phyloP scores from a whole-genome alignment of 108 stramenopile species.

The Cyclotella baltica region DNA sequence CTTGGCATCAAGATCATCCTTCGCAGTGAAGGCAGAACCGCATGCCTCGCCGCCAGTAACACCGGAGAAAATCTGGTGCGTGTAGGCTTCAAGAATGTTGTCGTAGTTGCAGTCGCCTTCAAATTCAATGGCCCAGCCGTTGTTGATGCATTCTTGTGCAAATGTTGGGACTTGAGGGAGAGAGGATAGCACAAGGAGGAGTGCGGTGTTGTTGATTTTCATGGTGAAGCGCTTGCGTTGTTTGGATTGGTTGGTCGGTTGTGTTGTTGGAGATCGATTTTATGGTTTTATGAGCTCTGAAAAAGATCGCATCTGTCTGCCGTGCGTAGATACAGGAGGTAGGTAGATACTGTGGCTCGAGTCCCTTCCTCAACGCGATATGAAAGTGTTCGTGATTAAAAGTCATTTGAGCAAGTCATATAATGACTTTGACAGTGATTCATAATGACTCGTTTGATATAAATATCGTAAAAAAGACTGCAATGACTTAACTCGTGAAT shows the following conservation, averaged over 20 bases:
- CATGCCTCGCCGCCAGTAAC: slow-evolving; percentile 6
- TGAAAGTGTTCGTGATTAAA: too few species aligned
- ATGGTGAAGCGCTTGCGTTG: neutral
- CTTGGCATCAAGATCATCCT: slow-evolving; percentile 16
- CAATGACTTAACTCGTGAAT: too few species aligned
- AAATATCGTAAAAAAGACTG: too few species aligned
- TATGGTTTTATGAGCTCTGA: neutral
- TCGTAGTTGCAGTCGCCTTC: slow-evolving; percentile 33
- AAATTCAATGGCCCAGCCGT: slow-evolving; percentile 14
- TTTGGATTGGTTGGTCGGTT: neutral
- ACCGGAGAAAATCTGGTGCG: slow-evolving; percentile 35
- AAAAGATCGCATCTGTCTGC: too few species aligned
- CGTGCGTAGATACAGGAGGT: too few species aligned
- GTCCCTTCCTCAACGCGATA: too few species aligned
- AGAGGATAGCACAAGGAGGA: neutral
- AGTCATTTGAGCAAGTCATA: too few species aligned
- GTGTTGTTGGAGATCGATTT: neutral
- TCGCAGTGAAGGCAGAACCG: slow-evolving; percentile 1
- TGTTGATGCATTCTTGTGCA: slow-evolving; percentile 28
- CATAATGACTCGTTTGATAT: too few species aligned
- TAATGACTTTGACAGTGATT: too few species aligned
- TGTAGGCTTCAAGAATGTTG: slow-evolving; percentile 41
- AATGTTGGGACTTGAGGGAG: neutral
- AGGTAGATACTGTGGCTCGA: too few species aligned
- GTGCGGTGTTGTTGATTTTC: neutral